A percentile compares a stretch with the other conserved stretches of the same genome.
Evolutionary conservation across 2,329 filamentous ascomycete species (phyloP).

Genomic region (Colletotrichum spinosum): DNA sequence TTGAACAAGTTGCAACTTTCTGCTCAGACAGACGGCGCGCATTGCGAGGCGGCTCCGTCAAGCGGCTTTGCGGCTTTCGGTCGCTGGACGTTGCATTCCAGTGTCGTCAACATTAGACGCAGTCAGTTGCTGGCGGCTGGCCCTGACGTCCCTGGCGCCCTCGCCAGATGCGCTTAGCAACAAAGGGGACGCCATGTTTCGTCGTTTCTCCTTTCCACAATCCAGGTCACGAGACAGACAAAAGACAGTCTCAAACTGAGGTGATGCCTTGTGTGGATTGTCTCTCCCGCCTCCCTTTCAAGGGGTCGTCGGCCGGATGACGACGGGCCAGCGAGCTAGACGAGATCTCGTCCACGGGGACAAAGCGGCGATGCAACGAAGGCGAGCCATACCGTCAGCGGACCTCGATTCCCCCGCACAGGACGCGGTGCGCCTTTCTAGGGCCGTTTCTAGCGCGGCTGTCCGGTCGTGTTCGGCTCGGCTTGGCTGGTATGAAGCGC

Average conservation of each 20-base stretch:
- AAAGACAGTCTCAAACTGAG: constrained; percentile 10
- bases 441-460: constrained; percentile 30
- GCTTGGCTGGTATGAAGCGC: constrained; percentile 9
- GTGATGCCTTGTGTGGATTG: constrained; percentile 20
- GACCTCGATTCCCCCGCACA: constrained; percentile 31
- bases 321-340: constrained; percentile 6
- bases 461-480: constrained; percentile 27
- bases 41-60: too few relatives aligned
- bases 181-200: neutral
- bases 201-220: constrained; percentile 11
- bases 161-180: constrained; percentile 25
- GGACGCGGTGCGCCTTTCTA: constrained; percentile 31
- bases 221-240: constrained; percentile 8
- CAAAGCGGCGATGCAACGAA: constrained; percentile 28
- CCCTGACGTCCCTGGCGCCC: constrained; percentile 2
- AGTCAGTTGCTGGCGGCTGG: constrained; percentile 11
- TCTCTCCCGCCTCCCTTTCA: constrained; percentile 21
- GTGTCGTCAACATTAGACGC: too few relatives aligned
- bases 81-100: too few relatives aligned
- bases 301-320: constrained; percentile 30
- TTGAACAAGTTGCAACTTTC: too few relatives aligned
- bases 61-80: too few relatives aligned
- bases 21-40: too few relatives aligned
- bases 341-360: constrained; percentile 24
- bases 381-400: constrained; percentile 27